These are phyloP conservation scores for Serendipita vermifera DNA, from an alignment of 768 basidiomycete genomes.

Conservation along the genomic window DNA sequence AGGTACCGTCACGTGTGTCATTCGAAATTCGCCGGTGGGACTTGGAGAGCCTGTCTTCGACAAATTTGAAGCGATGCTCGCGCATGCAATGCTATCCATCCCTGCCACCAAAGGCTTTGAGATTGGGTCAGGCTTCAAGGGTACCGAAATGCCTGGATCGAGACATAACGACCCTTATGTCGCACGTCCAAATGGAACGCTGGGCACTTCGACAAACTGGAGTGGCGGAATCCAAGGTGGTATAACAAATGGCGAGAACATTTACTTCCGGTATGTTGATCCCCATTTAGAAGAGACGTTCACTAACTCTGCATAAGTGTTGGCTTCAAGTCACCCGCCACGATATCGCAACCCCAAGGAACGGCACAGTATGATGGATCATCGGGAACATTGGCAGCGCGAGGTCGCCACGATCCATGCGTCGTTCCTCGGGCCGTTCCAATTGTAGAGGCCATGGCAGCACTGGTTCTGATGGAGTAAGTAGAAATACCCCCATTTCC, in stretches of 20 bases:
- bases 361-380: conserved; percentile 94
- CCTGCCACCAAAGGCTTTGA: conserved; percentile 98
- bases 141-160: conserved; percentile 85
- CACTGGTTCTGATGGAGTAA: conserved; percentile 83
- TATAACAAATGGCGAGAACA: conserved; percentile 91
- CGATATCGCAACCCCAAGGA: conserved; percentile 81
- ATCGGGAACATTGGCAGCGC: conserved; percentile 71
- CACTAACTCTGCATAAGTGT: conserved; percentile 35
- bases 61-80: conserved; percentile 92
- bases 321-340: conserved; percentile 97
- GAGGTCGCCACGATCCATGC: conserved; percentile 93
- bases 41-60: conserved; percentile 97
- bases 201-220: conserved; percentile 87
- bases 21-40: conserved; percentile 79
- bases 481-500: conserved; percentile 14
- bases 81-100: conserved; percentile 97
- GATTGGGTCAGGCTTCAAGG: conserved; percentile 91
- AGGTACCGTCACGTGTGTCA: conserved; percentile 94
- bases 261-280: conserved; percentile 77
- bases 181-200: conserved; percentile 43
- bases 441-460: conserved; percentile 97
- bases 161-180: conserved; percentile 89
- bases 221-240: conserved; percentile 97
- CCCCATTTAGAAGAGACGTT: conserved; percentile 9
- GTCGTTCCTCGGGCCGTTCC: conserved; percentile 95